Evolutionary conservation across 371 early-diverging fungal species (phyloP).

Genomic region (Coemansia sp.): DNA sequence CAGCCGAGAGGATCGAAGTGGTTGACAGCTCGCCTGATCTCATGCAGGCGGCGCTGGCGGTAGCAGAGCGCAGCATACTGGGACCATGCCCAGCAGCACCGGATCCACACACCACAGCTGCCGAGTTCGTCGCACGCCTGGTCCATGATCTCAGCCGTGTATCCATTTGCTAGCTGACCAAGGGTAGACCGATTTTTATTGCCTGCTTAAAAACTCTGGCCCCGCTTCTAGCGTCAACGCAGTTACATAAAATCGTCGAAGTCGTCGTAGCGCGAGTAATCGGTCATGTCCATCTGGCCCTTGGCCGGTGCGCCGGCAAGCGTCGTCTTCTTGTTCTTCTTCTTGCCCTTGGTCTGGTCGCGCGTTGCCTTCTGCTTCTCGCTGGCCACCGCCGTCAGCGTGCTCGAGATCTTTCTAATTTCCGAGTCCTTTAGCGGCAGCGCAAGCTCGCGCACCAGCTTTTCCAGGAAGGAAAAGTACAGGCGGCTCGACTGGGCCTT

Average conservation of each 20-base stretch:
- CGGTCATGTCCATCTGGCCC: slow-evolving; percentile 48
- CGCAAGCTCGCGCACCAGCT: slow-evolving; percentile 73
- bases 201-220: neutral
- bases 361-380: slow-evolving; percentile 84
- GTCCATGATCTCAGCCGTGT: slow-evolving; percentile 3
- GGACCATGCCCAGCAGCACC: neutral
- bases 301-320: slow-evolving; percentile 55
- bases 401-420: slow-evolving; percentile 72
- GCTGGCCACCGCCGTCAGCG: slow-evolving; percentile 79
- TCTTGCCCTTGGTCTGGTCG: slow-evolving; percentile 72
- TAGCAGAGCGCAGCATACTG: neutral
- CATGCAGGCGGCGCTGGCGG: slow-evolving; percentile 1
- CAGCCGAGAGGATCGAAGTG: slow-evolving; percentile 24
- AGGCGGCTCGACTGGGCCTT: slow-evolving; percentile 41
- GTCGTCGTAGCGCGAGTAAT: slow-evolving; percentile 60
- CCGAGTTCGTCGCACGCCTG: neutral
- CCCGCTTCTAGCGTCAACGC: neutral
- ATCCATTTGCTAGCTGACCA: slow-evolving; percentile 1
- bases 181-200: neutral
- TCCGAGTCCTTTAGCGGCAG: slow-evolving; percentile 80
- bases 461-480: slow-evolving; percentile 73
- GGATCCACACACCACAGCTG: slow-evolving; percentile 4
- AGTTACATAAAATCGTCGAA: slow-evolving; percentile 83
- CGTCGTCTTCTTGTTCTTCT: slow-evolving; percentile 60
- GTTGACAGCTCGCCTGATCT: slow-evolving; percentile 21